Evolutionary conservation across 768 basidiomycete genomes (phyloP).

Genomic region (Lyophyllum shimeji): DNA sequence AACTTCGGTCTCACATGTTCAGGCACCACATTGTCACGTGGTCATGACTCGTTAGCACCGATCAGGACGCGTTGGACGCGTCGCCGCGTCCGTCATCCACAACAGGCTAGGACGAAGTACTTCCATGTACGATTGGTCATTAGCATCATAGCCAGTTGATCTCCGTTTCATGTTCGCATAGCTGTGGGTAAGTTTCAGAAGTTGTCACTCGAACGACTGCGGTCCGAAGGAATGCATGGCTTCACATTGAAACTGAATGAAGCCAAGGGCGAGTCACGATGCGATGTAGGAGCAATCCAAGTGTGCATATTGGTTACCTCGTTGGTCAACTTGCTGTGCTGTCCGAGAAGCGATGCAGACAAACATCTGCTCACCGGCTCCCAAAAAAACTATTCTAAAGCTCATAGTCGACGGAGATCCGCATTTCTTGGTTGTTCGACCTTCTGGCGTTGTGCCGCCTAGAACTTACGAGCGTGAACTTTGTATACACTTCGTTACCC

Average conservation of each 20-base stretch:
- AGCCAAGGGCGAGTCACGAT: not conserved
- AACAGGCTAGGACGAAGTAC: not conserved
- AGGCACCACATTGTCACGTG: not conserved
- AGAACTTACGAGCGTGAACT: not conserved
- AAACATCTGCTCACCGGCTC: not conserved
- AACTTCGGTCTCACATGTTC: conserved; percentile 2
- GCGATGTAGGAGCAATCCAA: not conserved
- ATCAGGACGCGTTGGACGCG: conserved; percentile 1
- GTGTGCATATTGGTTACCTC: not conserved
- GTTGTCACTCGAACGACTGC: not conserved
- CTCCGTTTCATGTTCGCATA: not conserved
- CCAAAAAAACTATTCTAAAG: not conserved
- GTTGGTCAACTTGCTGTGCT: not conserved
- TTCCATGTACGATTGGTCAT: not conserved
- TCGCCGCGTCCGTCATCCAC: not conserved
- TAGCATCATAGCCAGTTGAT: not conserved
- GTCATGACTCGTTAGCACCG: not conserved
- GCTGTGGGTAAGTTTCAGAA: not conserved
- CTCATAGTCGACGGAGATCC: no score
- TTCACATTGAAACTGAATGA: not conserved
- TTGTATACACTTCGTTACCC: not conserved
- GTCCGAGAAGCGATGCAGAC: not conserved
- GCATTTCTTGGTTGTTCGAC: not conserved
- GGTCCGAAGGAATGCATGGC: not conserved
- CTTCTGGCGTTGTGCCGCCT: not conserved